phyloP scores from a whole-genome alignment of 345 rosid genomes.

The Populus davidiana region DNA sequence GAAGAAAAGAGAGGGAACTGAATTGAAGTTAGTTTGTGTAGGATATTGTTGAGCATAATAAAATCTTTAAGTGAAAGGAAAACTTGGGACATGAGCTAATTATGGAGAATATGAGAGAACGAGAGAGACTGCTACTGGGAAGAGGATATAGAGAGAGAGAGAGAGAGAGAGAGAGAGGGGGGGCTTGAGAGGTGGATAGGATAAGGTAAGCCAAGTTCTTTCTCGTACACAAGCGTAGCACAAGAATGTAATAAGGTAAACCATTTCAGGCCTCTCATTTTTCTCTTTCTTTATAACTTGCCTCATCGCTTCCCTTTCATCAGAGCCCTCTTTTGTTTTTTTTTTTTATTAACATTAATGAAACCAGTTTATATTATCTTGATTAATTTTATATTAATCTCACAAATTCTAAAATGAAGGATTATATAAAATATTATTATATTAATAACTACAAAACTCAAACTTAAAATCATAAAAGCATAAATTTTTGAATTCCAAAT shows the following conservation, averaged over 20 bases:
- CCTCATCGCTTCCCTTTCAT: background rate
- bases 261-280: constrained; percentile 67
- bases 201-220: constrained; percentile 54
- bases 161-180: background rate
- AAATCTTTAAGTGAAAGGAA: constrained; percentile 1
- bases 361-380: too few relatives aligned
- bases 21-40: constrained; percentile 7
- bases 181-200: constrained; percentile 46
- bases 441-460: too few relatives aligned
- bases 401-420: too few relatives aligned
- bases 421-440: too few relatives aligned
- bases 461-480: too few relatives aligned
- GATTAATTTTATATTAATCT: too few relatives aligned
- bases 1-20: background rate
- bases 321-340: too few relatives aligned
- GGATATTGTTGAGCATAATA: constrained; percentile 10
- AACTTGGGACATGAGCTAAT: constrained; percentile 18
- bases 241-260: constrained; percentile 42
- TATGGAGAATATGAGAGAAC: background rate
- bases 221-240: constrained; percentile 25
- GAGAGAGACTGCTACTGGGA: background rate
- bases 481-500: too few relatives aligned
- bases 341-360: too few relatives aligned
- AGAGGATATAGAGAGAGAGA: background rate
- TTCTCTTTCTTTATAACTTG: background rate